phyloP scores from a whole-genome alignment of 208 protist genomes.

The Leishmania mexicana region DNA sequence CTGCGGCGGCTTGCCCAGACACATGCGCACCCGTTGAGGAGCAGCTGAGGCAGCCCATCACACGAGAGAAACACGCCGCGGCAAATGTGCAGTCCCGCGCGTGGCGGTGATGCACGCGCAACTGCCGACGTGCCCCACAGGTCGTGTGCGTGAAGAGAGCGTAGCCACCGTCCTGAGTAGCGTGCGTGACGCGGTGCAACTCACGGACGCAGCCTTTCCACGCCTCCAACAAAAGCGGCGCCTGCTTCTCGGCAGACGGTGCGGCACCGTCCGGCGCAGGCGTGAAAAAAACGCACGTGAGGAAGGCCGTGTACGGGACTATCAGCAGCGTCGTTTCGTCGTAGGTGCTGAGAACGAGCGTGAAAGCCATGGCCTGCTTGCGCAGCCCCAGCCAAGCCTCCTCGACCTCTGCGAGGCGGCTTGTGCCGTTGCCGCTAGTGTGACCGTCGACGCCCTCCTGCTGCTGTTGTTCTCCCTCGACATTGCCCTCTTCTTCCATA shows the following conservation, averaged over 20 bases:
- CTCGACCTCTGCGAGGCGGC: background rate
- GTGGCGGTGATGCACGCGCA: conserved; percentile 11
- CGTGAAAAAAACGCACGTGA: conserved; percentile 18
- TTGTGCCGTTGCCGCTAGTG: background rate
- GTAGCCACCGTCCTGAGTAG: conserved; percentile 5
- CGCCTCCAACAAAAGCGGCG: background rate
- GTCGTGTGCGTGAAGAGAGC: background rate
- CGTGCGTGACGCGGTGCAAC: conserved; percentile 12
- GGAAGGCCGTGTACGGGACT: conserved; percentile 17
- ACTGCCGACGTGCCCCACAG: background rate
- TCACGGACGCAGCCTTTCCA: conserved; percentile 28
- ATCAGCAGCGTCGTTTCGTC: conserved; percentile 24
- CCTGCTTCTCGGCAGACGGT: background rate
- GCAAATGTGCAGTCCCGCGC: conserved; percentile 8
- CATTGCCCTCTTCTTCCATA: conserved; percentile 2
- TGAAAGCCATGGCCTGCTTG: conserved; percentile 15
- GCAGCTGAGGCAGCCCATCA: background rate
- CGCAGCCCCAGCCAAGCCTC: conserved; percentile 24
- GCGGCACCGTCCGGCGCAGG: too few relatives aligned
- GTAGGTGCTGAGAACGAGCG: conserved; percentile 18
- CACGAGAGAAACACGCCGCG: background rate
- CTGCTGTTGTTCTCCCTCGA: background rate
- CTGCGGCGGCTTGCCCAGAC: background rate
- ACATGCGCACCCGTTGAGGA: background rate
- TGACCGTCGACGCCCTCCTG: background rate